phyloP scores from a whole-genome alignment of 148 eudicot species.

The Spergularia bocconei region DNA sequence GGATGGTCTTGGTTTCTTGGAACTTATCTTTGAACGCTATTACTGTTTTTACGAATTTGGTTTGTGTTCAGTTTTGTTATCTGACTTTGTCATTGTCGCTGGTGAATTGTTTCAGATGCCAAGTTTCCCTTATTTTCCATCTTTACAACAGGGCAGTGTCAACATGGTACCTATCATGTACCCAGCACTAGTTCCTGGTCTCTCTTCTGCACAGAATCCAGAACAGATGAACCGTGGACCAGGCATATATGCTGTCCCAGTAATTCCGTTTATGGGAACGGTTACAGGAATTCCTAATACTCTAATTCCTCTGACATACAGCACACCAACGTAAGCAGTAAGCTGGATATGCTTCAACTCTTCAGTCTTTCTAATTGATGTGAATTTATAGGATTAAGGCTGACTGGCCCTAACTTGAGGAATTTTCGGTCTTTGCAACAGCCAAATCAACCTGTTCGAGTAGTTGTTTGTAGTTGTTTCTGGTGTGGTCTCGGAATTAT shows the following conservation, averaged over 20 bases:
- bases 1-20: neutral
- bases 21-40: neutral
- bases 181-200: conserved; percentile 67
- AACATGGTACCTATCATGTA: conserved; percentile 69
- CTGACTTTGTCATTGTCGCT: conserved; percentile 10
- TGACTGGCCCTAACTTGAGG: too few species aligned
- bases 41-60: neutral
- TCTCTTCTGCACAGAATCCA: conserved; percentile 48
- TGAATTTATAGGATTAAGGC: neutral
- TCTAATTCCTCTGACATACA: conserved; percentile 92
- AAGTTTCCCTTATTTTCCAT: conserved; percentile 30
- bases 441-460: too few species aligned
- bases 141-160: conserved; percentile 47
- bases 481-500: neutral
- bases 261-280: conserved; percentile 54
- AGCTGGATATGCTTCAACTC: neutral
- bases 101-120: conserved; percentile 39
- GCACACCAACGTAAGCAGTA: conserved; percentile 72
- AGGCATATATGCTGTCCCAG: conserved; percentile 91
- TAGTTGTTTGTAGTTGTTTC: too few species aligned
- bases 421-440: too few species aligned
- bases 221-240: conserved; percentile 75
- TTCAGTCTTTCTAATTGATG: neutral
- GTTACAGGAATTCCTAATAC: conserved; percentile 65
- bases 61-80: neutral